These are phyloP conservation scores for Lasiodiplodia citricola DNA, from an alignment of 2,329 filamentous ascomycete species.

Conservation along the genomic window DNA sequence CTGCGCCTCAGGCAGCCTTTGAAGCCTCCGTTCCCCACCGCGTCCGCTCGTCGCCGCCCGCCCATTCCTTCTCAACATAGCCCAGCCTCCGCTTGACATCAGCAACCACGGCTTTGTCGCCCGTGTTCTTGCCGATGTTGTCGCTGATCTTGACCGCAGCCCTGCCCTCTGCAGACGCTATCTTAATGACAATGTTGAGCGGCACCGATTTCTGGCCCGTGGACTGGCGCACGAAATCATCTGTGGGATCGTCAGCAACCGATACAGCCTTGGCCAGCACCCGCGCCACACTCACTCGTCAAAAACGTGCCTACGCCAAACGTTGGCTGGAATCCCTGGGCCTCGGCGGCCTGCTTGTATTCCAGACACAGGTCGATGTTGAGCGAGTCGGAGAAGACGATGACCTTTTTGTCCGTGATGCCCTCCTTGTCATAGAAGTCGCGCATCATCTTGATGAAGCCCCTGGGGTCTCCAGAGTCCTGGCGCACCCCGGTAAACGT, in stretches of 20 bases:
- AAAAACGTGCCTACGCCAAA: constrained; percentile 97
- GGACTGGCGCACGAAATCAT: constrained; percentile 79
- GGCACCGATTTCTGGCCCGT: constrained; percentile 80
- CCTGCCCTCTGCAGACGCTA: constrained; percentile 80
- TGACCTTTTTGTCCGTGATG: constrained; percentile 80
- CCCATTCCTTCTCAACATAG: constrained; percentile 85
- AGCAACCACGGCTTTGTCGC: constrained; percentile 76
- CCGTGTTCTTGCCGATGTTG: constrained; percentile 93
- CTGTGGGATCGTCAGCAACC: constrained; percentile 41
- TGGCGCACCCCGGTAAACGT: constrained; percentile 85
- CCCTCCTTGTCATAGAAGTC: constrained; percentile 78
- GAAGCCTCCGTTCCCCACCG: constrained; percentile 68
- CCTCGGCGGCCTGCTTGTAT: constrained; percentile 84
- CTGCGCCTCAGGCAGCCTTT: constrained; percentile 1
- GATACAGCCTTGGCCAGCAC: constrained; percentile 9
- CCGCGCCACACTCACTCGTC: constrained; percentile 64
- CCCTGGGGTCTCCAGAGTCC: constrained; percentile 84
- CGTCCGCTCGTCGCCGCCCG: constrained; percentile 79
- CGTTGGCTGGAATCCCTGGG: constrained; percentile 78
- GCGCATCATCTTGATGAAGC: constrained; percentile 79
- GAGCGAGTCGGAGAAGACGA: constrained; percentile 95
- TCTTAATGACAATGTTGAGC: constrained; percentile 97
- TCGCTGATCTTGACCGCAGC: constrained; percentile 89
- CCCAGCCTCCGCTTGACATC: constrained; percentile 85
- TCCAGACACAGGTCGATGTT: constrained; percentile 89